These are phyloP conservation scores for Plasmodiophora brassicae DNA, from an alignment of 208 protist genomes.

Conservation along the genomic window DNA sequence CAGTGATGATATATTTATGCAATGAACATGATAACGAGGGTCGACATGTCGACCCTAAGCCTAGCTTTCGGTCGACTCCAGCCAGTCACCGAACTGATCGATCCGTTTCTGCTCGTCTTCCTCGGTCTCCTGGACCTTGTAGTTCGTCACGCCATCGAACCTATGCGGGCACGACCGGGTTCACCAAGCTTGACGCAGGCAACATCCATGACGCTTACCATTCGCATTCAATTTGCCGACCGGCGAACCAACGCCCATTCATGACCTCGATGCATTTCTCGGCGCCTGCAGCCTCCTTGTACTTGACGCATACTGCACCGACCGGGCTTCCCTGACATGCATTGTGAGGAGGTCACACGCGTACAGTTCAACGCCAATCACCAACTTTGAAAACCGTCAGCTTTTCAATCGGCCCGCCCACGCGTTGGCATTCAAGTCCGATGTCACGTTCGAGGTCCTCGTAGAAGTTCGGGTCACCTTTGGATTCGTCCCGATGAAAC, in stretches of 20 bases:
- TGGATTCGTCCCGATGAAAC: not conserved
- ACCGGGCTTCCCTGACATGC: not conserved
- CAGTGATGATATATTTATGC: too few species aligned
- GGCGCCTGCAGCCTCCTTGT: not conserved
- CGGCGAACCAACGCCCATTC: constrained; percentile 4
- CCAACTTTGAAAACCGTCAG: not conserved
- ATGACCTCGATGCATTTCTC: not conserved
- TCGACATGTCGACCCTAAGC: too few species aligned
- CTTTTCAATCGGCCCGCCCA: constrained; percentile 11
- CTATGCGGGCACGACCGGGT: too few species aligned
- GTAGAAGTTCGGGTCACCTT: not conserved
- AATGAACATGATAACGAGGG: too few species aligned
- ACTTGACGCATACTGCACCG: constrained; percentile 22
- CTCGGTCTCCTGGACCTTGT: constrained; percentile 5
- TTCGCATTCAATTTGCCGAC: not conserved
- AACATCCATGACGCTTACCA: too few species aligned
- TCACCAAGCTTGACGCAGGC: too few species aligned
- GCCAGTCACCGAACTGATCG: constrained; percentile 3
- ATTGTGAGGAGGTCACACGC: not conserved
- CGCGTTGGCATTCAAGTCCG: constrained; percentile 22
- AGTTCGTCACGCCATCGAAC: constrained; percentile 24
- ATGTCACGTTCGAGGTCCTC: not conserved
- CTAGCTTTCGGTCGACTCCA: not conserved
- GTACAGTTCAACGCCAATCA: not conserved
- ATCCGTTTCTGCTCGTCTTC: constrained; percentile 12